Conservation (phyloP, 257 asterid species). For the Mentha longifolia region DNA sequence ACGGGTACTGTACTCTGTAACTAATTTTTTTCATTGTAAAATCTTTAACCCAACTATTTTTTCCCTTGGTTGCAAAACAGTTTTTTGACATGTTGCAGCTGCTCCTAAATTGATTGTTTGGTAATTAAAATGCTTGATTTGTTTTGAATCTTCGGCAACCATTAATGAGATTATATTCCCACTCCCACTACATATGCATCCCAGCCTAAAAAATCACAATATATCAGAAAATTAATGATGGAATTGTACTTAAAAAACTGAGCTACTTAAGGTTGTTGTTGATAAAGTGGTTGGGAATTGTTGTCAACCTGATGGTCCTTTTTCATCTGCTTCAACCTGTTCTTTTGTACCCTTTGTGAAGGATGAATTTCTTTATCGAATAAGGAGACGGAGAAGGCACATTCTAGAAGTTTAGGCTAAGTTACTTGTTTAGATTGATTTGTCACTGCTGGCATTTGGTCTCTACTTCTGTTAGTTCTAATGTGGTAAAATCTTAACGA, state of each 20-base stretch:
- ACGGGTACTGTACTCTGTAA: conserved; percentile 64
- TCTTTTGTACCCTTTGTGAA: conserved; percentile 17
- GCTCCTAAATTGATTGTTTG: conserved; percentile 20
- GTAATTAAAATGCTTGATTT: conserved; percentile 11
- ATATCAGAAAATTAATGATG: neutral
- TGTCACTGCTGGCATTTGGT: conserved; percentile 11
- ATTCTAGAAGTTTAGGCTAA: neutral
- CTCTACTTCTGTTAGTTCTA: conserved; percentile 16
- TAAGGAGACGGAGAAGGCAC: conserved; percentile 12
- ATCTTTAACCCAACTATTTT: conserved; percentile 1
- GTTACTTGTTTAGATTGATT: conserved; percentile 20
- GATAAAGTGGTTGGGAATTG: neutral
- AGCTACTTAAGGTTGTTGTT: conserved; percentile 27
- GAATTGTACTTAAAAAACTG: neutral
- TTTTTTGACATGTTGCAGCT: conserved; percentile 5
- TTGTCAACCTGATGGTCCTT: conserved; percentile 6
- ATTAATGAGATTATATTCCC: conserved; percentile 3
- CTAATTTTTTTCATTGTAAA: conserved; percentile 29
- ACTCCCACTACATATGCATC: conserved; percentile 17
- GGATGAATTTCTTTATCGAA: neutral
- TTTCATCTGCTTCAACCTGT: conserved; percentile 6
- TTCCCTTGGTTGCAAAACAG: conserved; percentile 25
- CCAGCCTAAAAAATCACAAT: neutral
- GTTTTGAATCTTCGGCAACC: neutral
- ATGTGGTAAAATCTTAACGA: conserved; percentile 13